phyloP scores from a whole-genome alignment of 495 filamentous ascomycete genomes.

The Clohesyomyces aquaticus region DNA sequence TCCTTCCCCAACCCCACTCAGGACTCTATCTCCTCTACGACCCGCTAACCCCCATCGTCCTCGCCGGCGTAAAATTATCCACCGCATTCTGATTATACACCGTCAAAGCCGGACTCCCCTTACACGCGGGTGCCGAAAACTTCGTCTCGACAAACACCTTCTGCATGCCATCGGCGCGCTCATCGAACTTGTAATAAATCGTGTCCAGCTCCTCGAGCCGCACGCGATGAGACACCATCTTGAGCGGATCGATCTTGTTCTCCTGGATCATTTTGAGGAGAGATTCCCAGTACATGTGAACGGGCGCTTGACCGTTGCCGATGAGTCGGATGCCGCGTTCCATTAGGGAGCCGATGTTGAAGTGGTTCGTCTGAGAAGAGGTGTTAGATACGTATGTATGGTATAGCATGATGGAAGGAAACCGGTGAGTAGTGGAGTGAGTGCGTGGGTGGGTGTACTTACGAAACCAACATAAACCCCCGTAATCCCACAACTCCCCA shows the following conservation, averaged over 20 bases:
- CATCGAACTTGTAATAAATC: conserved; percentile 51
- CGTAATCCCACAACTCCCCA: conserved; percentile 75
- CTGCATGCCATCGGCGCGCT: conserved; percentile 50
- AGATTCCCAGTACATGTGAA: conserved; percentile 81
- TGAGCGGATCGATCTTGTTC: conserved; percentile 73
- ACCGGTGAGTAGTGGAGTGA: too few relatives aligned
- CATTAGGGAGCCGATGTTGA: conserved; percentile 86
- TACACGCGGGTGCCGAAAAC: conserved; percentile 43
- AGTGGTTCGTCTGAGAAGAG: conserved; percentile 69
- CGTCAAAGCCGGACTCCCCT: conserved; percentile 47
- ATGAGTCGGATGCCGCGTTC: conserved; percentile 80
- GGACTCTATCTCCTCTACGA: too few relatives aligned
- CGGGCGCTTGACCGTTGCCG: conserved; percentile 83
- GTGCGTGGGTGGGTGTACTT: conserved; percentile 50
- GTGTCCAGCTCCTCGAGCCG: conserved; percentile 70
- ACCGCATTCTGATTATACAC: conserved; percentile 35
- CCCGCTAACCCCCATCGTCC: neutral
- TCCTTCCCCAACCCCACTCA: too few relatives aligned
- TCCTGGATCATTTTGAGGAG: conserved; percentile 69
- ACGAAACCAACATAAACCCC: conserved; percentile 84
- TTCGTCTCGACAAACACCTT: conserved; percentile 52
- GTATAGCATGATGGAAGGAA: too few relatives aligned
- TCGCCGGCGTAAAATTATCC: neutral
- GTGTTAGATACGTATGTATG: too few relatives aligned
- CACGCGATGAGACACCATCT: conserved; percentile 82